These are phyloP conservation scores for Dictyostelium citrinum DNA, from an alignment of 78 protist species.

Conservation along the genomic window DNA sequence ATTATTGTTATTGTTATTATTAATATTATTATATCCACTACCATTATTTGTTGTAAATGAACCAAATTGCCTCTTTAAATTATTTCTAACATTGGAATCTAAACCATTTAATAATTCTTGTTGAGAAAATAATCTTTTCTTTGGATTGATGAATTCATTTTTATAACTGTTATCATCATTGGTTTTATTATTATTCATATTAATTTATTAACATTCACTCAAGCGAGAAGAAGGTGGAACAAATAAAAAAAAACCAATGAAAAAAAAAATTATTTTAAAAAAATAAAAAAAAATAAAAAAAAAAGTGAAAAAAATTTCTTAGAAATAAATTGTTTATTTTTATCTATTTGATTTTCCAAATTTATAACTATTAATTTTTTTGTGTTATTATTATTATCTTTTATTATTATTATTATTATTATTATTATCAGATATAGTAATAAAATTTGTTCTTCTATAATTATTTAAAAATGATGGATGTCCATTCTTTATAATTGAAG, in stretches of 20 bases:
- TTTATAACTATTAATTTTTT: no score
- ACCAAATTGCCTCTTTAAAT: slow-evolving; percentile 24
- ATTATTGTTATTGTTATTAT: background rate
- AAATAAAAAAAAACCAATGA: no score
- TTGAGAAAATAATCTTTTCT: slow-evolving; percentile 35
- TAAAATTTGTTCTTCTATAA: background rate
- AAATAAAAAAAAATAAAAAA: no score
- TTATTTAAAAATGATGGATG: background rate
- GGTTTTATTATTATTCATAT: background rate
- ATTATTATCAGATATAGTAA: no score
- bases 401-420: no score
- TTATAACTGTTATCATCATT: background rate
- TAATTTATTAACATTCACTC: no score
- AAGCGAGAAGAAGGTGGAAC: no score
- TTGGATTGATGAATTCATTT: background rate
- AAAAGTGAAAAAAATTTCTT: no score
- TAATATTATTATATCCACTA: background rate
- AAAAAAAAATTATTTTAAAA: no score
- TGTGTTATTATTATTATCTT: no score
- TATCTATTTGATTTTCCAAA: no score
- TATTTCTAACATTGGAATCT: slow-evolving; percentile 42
- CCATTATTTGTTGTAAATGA: slow-evolving; percentile 34
- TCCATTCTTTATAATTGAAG: background rate
- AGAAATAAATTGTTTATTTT: no score
- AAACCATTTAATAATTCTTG: slow-evolving; percentile 23